These are phyloP conservation scores for Ceratocystis ficicola DNA, from an alignment of 2,329 filamentous ascomycete species.

Conservation along the genomic window DNA sequence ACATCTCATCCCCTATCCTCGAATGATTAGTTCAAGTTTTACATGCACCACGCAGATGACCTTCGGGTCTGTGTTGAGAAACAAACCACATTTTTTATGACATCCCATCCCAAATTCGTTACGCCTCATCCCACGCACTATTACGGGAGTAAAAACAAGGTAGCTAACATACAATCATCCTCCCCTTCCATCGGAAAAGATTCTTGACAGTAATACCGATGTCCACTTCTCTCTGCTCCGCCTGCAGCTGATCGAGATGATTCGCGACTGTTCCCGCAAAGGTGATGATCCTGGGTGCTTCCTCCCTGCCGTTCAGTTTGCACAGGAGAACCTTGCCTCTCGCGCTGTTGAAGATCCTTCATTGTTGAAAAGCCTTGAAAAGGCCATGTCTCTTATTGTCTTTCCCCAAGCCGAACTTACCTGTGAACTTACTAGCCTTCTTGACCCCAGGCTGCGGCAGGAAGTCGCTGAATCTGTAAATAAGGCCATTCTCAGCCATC, in stretches of 20 bases:
- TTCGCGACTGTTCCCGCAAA: constrained; percentile 57
- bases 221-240: constrained; percentile 84
- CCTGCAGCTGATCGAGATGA: constrained; percentile 86
- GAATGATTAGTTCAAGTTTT: constrained; percentile 90
- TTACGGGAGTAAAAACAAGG: neutral
- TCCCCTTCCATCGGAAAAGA: constrained; percentile 40
- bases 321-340: constrained; percentile 74
- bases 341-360: constrained; percentile 68
- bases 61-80: constrained; percentile 77
- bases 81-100: constrained; percentile 47
- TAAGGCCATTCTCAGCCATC: constrained; percentile 65
- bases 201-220: constrained; percentile 69
- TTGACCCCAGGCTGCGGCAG: constrained; percentile 67
- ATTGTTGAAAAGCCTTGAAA: constrained; percentile 78
- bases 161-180: constrained; percentile 11
- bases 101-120: neutral
- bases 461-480: constrained; percentile 84
- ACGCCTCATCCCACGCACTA: neutral
- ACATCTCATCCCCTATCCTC: constrained; percentile 29
- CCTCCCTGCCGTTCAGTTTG: constrained; percentile 69
- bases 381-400: constrained; percentile 83
- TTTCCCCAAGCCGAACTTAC: constrained; percentile 73
- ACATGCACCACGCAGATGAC: constrained; percentile 99
- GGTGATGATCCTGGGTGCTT: constrained; percentile 53
- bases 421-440: constrained; percentile 59